Evolutionary conservation across 371 early-diverging fungal genomes (phyloP).

Genomic region (Umbelopsis sp.): DNA sequence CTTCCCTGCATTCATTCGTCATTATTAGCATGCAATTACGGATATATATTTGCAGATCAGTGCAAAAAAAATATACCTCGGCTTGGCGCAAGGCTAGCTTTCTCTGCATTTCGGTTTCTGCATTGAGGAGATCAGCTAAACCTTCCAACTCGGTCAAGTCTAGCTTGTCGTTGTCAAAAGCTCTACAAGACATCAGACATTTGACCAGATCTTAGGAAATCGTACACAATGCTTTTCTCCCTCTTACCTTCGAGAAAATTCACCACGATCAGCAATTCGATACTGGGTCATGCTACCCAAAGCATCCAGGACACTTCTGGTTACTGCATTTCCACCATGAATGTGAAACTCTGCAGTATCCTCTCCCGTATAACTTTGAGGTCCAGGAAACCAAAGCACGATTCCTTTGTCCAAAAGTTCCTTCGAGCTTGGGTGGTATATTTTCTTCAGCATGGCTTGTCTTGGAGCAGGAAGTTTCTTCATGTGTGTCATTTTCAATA

Average conservation of each 20-base stretch:
- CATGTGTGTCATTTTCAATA: conserved; percentile 24
- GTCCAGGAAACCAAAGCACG: conserved; percentile 72
- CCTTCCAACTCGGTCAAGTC: conserved; percentile 84
- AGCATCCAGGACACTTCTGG: conserved; percentile 61
- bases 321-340: conserved; percentile 81
- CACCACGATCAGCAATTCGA: conserved; percentile 79
- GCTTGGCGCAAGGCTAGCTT: conserved; percentile 73
- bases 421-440: conserved; percentile 52
- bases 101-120: conserved; percentile 82
- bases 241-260: conserved; percentile 68
- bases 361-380: conserved; percentile 81
- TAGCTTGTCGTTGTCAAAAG: conserved; percentile 79
- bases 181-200: conserved; percentile 34
- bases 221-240: neutral
- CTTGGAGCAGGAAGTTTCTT: conserved; percentile 40
- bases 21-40: neutral
- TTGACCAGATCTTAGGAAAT: neutral
- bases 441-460: conserved; percentile 51
- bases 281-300: conserved; percentile 49
- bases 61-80: conserved; percentile 41
- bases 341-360: conserved; percentile 81
- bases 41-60: neutral
- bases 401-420: conserved; percentile 65
- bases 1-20: conserved; percentile 52
- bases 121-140: conserved; percentile 77